Evolutionary conservation across 169 alveolate genomes (phyloP).

Genomic region (Plasmodium knowlesi): DNA sequence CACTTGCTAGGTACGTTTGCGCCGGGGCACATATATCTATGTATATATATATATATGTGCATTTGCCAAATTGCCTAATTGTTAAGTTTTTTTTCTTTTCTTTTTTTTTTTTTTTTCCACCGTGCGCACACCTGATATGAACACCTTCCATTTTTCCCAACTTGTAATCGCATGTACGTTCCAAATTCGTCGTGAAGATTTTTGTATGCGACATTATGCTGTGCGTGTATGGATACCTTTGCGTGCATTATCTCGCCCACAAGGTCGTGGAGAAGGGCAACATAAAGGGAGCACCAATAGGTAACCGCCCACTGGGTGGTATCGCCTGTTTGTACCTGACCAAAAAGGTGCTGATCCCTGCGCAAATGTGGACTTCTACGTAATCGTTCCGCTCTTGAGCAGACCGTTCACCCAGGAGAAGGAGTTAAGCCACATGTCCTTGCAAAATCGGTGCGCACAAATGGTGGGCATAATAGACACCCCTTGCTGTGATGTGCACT

Average conservation of each 20-base stretch:
- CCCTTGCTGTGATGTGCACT: neutral
- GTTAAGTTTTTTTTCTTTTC: neutral
- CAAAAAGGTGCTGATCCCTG: neutral
- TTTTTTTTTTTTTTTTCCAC: neutral
- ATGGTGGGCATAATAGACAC: neutral
- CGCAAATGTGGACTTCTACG: neutral
- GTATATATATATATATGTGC: neutral
- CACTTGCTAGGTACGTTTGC: neutral
- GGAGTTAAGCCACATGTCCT: neutral
- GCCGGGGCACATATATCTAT: neutral
- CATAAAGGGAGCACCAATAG: neutral
- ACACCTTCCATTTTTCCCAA: neutral
- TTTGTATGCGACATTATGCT: neutral
- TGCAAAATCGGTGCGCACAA: neutral
- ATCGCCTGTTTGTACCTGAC: neutral
- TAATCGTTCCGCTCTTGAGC: neutral
- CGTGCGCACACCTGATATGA: neutral
- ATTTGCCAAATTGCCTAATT: neutral
- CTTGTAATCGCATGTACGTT: neutral
- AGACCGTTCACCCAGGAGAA: neutral
- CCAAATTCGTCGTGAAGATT: neutral
- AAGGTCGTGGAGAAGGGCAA: neutral
- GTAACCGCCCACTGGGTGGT: neutral
- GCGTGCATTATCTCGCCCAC: neutral
- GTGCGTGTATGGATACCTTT: neutral